Evolutionary conservation across 768 basidiomycete species (phyloP).

Genomic region (Agaricus sinodeliciosus): DNA sequence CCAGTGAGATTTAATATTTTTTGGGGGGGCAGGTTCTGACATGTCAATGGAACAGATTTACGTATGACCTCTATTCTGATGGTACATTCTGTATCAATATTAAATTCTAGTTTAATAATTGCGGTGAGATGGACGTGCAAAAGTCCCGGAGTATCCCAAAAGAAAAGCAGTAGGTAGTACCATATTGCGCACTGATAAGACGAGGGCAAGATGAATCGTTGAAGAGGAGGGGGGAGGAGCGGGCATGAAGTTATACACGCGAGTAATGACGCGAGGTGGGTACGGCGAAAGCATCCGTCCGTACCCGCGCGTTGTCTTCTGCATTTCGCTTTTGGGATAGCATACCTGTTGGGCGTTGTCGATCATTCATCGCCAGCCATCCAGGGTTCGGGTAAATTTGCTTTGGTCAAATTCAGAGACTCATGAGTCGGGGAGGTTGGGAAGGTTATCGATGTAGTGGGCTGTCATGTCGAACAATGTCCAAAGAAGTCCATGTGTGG

Average conservation of each 20-base stretch:
- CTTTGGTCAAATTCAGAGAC: neutral
- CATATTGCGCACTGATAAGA: neutral
- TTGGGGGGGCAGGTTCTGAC: neutral
- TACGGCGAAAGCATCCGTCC: too few species aligned
- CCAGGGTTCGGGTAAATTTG: neutral
- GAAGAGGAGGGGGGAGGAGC: neutral
- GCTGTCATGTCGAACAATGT: slow-evolving; percentile 83
- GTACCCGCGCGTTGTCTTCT: too few species aligned
- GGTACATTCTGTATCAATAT: slow-evolving; percentile 1
- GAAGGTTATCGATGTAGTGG: slow-evolving; percentile 59
- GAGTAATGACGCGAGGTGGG: too few species aligned
- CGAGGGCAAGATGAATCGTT: neutral
- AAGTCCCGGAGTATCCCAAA: neutral
- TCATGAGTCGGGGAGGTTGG: slow-evolving; percentile 19
- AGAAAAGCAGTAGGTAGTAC: neutral
- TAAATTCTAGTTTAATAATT: slow-evolving; percentile 6
- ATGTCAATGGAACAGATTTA: neutral
- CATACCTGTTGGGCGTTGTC: neutral
- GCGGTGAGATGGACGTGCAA: slow-evolving; percentile 7
- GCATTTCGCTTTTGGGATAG: too few species aligned
- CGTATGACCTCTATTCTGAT: neutral
- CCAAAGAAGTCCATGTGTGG: slow-evolving; percentile 92
- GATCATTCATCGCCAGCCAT: neutral
- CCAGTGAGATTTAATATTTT: too few species aligned
- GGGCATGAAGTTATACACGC: neutral